phyloP scores from a whole-genome alignment of 306 rosid genomes.

The Vachellia pachyceras region DNA sequence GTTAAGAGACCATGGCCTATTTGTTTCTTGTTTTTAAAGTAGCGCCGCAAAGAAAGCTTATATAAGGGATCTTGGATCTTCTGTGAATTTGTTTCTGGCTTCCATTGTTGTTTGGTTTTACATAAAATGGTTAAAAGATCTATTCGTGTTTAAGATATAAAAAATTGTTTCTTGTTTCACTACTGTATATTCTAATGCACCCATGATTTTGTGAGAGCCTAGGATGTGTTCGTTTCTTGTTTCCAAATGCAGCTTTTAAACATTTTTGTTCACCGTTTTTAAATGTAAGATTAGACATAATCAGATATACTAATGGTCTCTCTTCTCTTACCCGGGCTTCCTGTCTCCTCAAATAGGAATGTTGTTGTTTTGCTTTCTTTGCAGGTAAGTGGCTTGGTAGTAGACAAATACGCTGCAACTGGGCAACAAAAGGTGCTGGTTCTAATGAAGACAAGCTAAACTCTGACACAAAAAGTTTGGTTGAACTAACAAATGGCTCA shows the following conservation, averaged over 20 bases:
- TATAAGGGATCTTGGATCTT: too few relatives aligned
- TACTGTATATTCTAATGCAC: background rate
- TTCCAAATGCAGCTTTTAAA: background rate
- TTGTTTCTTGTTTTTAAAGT: too few relatives aligned
- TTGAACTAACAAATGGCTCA: slow-evolving; percentile 88
- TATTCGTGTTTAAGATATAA: too few relatives aligned
- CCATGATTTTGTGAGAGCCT: too few relatives aligned
- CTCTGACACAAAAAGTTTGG: slow-evolving; percentile 81
- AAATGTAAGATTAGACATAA: background rate
- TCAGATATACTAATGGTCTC: background rate
- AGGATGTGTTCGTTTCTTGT: background rate
- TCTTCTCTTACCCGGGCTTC: background rate
- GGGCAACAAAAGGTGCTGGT: slow-evolving; percentile 98
- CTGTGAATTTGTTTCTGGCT: too few relatives aligned
- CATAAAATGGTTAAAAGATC: too few relatives aligned
- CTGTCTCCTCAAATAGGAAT: slow-evolving; percentile 1
- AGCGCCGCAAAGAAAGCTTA: background rate
- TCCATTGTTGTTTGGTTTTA: too few relatives aligned
- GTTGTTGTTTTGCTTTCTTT: slow-evolving; percentile 5
- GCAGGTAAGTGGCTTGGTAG: slow-evolving; percentile 99
- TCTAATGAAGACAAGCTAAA: slow-evolving; percentile 79
- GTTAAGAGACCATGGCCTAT: too few relatives aligned
- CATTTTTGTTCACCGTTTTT: background rate
- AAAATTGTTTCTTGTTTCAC: background rate
- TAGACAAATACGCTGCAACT: slow-evolving; percentile 94